These are phyloP conservation scores for Panus rudis DNA, from an alignment of 768 basidiomycete genomes.

Conservation along the genomic window DNA sequence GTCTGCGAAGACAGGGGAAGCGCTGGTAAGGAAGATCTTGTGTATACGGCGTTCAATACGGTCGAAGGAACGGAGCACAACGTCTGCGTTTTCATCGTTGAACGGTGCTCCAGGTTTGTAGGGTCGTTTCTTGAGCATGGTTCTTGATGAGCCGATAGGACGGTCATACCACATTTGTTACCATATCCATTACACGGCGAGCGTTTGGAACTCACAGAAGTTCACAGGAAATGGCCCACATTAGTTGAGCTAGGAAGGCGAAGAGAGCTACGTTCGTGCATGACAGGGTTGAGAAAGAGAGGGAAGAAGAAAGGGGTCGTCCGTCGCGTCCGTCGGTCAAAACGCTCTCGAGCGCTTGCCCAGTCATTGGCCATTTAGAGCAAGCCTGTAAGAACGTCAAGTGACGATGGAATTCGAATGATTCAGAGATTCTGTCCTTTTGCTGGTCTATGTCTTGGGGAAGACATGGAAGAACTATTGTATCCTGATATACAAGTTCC, in stretches of 20 bases:
- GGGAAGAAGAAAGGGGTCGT: too few relatives aligned
- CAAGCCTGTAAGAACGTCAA: too few relatives aligned
- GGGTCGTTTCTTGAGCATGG: not conserved
- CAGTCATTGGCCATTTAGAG: too few relatives aligned
- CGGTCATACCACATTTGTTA: not conserved
- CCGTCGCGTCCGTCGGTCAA: too few relatives aligned
- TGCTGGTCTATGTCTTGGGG: too few relatives aligned
- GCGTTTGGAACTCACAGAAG: not conserved
- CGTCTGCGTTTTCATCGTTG: constrained; percentile 11
- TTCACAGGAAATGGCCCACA: not conserved
- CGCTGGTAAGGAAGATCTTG: constrained; percentile 18
- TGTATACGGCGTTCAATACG: constrained; percentile 17
- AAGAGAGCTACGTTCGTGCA: not conserved
- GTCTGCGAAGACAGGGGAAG: constrained; percentile 21
- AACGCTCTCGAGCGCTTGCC: too few relatives aligned
- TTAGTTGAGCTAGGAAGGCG: not conserved
- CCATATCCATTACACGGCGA: not conserved
- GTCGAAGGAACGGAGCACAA: constrained; percentile 22
- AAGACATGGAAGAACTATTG: too few relatives aligned
- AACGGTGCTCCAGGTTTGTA: not conserved
- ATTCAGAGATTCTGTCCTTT: too few relatives aligned
- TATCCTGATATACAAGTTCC: too few relatives aligned
- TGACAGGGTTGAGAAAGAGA: not conserved
- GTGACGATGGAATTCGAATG: too few relatives aligned
- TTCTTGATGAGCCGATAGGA: not conserved